Evolutionary conservation across 2,329 filamentous ascomycete species (phyloP), one percentile per base, ranked within the genome.

Genomic region (Phyllosticta ampelicida): DNA sequence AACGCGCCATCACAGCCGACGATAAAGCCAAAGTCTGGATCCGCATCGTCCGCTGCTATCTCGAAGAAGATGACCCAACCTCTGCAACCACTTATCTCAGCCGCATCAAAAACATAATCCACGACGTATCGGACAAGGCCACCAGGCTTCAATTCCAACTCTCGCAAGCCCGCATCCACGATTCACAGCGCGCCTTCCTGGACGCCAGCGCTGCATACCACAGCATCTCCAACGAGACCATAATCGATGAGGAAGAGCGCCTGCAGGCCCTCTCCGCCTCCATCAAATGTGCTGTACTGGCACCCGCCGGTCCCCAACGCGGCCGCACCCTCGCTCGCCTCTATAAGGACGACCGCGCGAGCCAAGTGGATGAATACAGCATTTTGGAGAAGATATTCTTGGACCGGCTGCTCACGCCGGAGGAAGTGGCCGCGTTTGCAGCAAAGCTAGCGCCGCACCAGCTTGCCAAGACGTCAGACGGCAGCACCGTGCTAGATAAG

Each of bases 311-410:
- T 0, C 94, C 94, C 0, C 80, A 86, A 67, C 85, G 94, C 56
- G 90, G 87, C 62, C 84, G 89, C 52, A 85, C 86, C 50, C 80
- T 99, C 18, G 89, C 85, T 4, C 85, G 87, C 56, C 77, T 99
- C 13, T 96, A 96, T 80, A 96, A 95, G 73, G 94, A 99, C 72
- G 94, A 97, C 63, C 83, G 94, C 28, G 81, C 89, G 0, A 77
- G 79, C 3, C 82, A 85, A 54, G 81, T 94, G 1, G 82, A 86
- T 29, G 89, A 97, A 73, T 92, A 87, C 68, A 79, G 84, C 53
- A 96, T 99, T 56, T 77, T 99, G 13, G 94, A 97, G 77, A 97
- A 97, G 78, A 97, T 99, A 83, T 96, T 95, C 72, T 80, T 97
- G 53, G 90, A 97, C 72, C 84, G 91, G 5, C 78, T 99, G 3